These are phyloP conservation scores for Didymella sp. DNA, from an alignment of 2,329 filamentous ascomycete genomes.

Conservation along the genomic window DNA sequence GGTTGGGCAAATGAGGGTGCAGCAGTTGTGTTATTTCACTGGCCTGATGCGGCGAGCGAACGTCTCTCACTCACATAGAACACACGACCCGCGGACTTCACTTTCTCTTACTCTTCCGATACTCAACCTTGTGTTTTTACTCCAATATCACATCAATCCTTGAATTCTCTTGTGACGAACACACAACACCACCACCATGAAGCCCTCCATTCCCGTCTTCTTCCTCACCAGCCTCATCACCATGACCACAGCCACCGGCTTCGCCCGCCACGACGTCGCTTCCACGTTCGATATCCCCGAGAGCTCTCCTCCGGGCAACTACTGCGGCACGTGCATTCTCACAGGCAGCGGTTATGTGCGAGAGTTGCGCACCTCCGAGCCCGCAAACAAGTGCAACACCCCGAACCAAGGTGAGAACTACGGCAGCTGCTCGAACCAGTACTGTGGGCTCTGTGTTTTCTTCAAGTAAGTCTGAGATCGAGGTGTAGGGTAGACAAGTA, in stretches of 20 bases:
- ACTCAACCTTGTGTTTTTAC: neutral
- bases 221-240: neutral
- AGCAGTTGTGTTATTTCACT: neutral
- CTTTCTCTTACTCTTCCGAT: no score
- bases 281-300: neutral
- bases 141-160: neutral
- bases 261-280: neutral
- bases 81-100: no score
- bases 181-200: neutral
- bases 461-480: conserved; percentile 3
- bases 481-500: no score
- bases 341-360: neutral
- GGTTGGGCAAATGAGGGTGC: neutral
- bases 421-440: conserved; percentile 2
- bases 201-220: neutral
- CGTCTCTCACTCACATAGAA: neutral
- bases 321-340: conserved; percentile 3
- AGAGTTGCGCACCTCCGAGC: conserved; percentile 6
- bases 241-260: neutral
- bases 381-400: conserved; percentile 3
- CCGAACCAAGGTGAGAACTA: conserved; percentile 1
- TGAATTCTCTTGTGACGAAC: no score
- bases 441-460: conserved; percentile 13
- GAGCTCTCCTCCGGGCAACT: neutral
- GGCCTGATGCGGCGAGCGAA: neutral